Percentiles rank a stretch among this genome's conserved stretches.
Evolutionary conservation across 2,329 filamentous ascomycete species (phyloP).

Genomic region (Ambrosiella cleistominuta): DNA sequence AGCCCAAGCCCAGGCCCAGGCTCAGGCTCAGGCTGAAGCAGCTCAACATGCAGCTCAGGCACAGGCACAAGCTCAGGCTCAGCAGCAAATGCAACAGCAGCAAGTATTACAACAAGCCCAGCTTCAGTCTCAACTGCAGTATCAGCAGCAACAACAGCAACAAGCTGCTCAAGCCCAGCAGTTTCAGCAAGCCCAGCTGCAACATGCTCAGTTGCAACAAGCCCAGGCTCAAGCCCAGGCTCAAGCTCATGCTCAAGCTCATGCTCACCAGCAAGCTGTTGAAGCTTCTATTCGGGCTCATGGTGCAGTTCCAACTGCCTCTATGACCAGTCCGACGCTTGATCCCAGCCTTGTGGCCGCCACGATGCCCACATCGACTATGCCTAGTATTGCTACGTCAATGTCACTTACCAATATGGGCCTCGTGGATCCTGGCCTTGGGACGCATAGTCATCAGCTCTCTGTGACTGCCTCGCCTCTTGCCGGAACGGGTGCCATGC

Average conservation of each 20-base stretch:
- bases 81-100: constrained; percentile 1
- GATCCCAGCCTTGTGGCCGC: constrained; percentile 10
- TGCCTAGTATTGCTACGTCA: constrained; percentile 9
- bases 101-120: not conserved
- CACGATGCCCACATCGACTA: constrained; percentile 10
- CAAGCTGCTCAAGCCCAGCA: not conserved
- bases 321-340: constrained; percentile 9
- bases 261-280: constrained; percentile 2
- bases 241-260: constrained; percentile 4
- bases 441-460: constrained; percentile 3
- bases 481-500: constrained; percentile 1
- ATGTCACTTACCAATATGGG: constrained; percentile 7
- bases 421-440: constrained; percentile 9
- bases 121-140: not conserved
- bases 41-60: not conserved
- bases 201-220: not conserved
- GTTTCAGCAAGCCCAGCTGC: not conserved
- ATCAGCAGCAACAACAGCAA: not conserved
- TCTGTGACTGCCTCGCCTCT: constrained; percentile 1
- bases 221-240: constrained; percentile 5
- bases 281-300: constrained; percentile 3
- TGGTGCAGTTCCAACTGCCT: constrained; percentile 9
- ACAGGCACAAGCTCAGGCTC: constrained; percentile 5
- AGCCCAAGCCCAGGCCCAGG: not conserved
- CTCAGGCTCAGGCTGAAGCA: constrained; percentile 2